Base-by-base conservation (phyloP, 495 filamentous ascomycete species). In the Penicillium turbatum region DNA sequence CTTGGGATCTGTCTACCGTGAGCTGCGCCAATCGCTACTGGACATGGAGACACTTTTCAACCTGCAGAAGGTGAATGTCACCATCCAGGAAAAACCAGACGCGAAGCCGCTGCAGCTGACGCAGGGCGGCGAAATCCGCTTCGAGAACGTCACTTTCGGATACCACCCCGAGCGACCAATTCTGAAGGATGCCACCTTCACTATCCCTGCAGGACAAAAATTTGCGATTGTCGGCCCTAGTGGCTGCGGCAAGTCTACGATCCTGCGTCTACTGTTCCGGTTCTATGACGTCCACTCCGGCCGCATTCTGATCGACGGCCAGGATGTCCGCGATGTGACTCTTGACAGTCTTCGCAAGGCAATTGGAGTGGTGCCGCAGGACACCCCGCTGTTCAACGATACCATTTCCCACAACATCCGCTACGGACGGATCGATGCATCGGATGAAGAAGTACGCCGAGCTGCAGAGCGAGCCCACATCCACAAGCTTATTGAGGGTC, bases 11-110 rank as follows among this genome's bases (percentile, higher is more conserved):
- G 91, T 98, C 5, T 98, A 98, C 68, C 86, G 93, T 55, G 95
- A 98, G 74, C 79, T 98, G 42, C 80, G 93, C 36, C 95, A 98
- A 72, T 96, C 90, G 11, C 74, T 97, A 43, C 72, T 97, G 47
- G 93, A 98, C 66, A 97, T 98, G 95, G 93, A 97, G 70, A 97
- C 95, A 1, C 79, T 97, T 11, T 98, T 98, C 77, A 96, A 95
- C 66, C 77, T 98, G n/a, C 95, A 98, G 67, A 97, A 95, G 66
- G 95, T 97, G 63, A 96, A 97, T 57, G 84, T 97, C 34, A 82
- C 84, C 16, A 86, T 97, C 65, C 84, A 84, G 60, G 92, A 97
- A 48, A 71, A 76, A 30, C 77, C 82, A 17, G 73, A 89, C 55
- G 88, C 95, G 2, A 84, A 86, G 52, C 72, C 87, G 0, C 75